Evolutionary conservation across 208 protist species (phyloP), one percentile per base, ranked within the genome.

Genomic region (Leptomonas pyrrhocoris): DNA sequence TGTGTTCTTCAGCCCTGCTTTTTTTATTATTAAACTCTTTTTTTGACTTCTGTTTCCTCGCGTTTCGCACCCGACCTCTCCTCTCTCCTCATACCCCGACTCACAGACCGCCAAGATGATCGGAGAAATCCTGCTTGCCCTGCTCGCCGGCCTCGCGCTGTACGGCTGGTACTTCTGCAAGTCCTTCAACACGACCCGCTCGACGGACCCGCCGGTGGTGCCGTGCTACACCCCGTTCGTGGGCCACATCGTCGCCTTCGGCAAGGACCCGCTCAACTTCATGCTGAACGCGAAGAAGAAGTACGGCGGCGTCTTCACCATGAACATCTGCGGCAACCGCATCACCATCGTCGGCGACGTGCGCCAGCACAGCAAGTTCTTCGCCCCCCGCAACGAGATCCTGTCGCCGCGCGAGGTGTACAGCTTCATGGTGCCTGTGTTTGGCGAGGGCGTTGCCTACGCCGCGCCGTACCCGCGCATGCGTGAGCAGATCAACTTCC

Each of bases 401-500:
- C 80, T 95, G 15, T 92, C 85, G 2, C 88, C 90, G 16, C 83
- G 87, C 23, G 90, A 95, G 84, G 90, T 95, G 46, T 95, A 95
- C 81, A 77, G 60, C 34, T 93, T 95, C 63, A 95, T 95, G 87
- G 80, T 87, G 19, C 90, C 90, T 16, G 87, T 95, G 16, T 95
- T 95, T 59, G 90, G 90, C 56, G 88, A 93, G 78, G 90, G 90
- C 25, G 88, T 95, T 38, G 88, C 86, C 62, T 95, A 95, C 79
- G 86, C 71, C 56, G 90, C 90, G 28, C 77, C 85, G 49, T 92
- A 93, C 74, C 77, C 86, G 30, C 80, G 85, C 62, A 95, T 95
- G 90, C 83, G 87, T 21, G 90, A 95, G 77, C 90, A 95, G 62
- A 79, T 95, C 49, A 93, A 93, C 78, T 93, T 95, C 62, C 83